These are phyloP conservation scores for Erigeron philadelphicus DNA, from an alignment of 140 eudicot genomes.

Conservation along the genomic window DNA sequence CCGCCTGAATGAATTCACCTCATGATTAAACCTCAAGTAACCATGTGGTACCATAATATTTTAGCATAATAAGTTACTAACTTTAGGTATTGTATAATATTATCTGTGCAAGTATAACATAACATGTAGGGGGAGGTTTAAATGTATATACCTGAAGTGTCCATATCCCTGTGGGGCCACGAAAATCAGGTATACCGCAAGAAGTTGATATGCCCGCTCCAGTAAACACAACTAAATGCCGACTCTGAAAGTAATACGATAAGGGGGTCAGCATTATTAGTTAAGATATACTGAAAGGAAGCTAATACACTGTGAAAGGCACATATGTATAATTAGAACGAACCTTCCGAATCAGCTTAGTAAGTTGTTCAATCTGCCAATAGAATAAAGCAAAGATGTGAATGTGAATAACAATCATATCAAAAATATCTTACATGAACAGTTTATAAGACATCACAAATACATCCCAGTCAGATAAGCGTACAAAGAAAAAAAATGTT, in stretches of 20 bases:
- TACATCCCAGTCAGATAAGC: too few relatives aligned
- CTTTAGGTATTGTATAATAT: not conserved
- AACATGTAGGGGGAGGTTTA: not conserved
- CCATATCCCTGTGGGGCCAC: conserved; percentile 97
- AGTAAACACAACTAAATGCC: conserved; percentile 86
- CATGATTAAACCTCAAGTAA: too few relatives aligned
- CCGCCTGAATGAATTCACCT: too few relatives aligned
- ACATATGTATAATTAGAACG: conserved; percentile 20
- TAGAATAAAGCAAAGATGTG: conserved; percentile 11
- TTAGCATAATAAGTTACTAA: too few relatives aligned
- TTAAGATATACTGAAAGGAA: conserved; percentile 21
- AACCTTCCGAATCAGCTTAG: conserved; percentile 71
- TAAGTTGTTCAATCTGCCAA: conserved; percentile 73
- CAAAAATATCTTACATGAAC: too few relatives aligned
- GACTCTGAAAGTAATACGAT: conserved; percentile 54
- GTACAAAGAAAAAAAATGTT: too few relatives aligned
- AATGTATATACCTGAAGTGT: conserved; percentile 69
- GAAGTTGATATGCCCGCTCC: conserved; percentile 99
- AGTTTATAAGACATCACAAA: too few relatives aligned
- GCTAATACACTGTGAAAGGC: conserved; percentile 6
- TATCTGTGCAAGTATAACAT: conserved; percentile 4
- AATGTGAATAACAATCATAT: conserved; percentile 13
- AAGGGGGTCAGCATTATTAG: conserved; percentile 1
- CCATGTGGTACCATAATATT: too few relatives aligned
- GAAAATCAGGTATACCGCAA: conserved; percentile 95